phyloP scores from a whole-genome alignment of 768 basidiomycete species.

The Boletus rufocinnamomeus region DNA sequence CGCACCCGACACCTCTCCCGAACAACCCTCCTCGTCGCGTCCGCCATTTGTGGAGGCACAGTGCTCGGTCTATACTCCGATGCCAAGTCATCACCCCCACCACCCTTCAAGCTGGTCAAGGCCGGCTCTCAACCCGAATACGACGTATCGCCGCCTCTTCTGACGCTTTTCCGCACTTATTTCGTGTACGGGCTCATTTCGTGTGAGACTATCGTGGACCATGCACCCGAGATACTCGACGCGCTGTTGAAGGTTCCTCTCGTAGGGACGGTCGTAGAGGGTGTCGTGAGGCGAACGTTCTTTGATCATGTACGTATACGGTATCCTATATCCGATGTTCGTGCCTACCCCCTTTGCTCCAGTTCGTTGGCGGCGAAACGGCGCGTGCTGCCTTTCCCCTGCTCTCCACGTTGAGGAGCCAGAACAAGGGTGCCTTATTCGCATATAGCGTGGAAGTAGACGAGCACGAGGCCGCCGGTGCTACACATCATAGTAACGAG shows the following conservation, averaged over 20 bases:
- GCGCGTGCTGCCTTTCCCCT: constrained; percentile 67
- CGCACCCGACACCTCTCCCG: constrained; percentile 12
- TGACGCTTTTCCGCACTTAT: constrained; percentile 66
- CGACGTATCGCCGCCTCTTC: constrained; percentile 28
- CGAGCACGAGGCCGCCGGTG: constrained; percentile 49
- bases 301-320: constrained; percentile 78
- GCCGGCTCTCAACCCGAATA: background rate
- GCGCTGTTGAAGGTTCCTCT: constrained; percentile 50
- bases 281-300: constrained; percentile 76
- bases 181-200: constrained; percentile 83
- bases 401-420: constrained; percentile 58
- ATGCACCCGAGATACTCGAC: constrained; percentile 66
- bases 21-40: constrained; percentile 17
- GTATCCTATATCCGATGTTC: background rate
- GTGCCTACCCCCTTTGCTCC: background rate
- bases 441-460: constrained; percentile 88
- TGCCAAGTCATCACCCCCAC: constrained; percentile 27
- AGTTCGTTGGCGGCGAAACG: constrained; percentile 92
- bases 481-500: background rate
- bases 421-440: constrained; percentile 76
- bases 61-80: constrained; percentile 27
- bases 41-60: constrained; percentile 22
- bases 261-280: constrained; percentile 63
- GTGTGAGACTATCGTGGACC: constrained; percentile 72
- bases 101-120: constrained; percentile 19